Base-by-base conservation (phyloP, 2,329 filamentous ascomycete genomes). In the Sporothrix protearum region DNA sequence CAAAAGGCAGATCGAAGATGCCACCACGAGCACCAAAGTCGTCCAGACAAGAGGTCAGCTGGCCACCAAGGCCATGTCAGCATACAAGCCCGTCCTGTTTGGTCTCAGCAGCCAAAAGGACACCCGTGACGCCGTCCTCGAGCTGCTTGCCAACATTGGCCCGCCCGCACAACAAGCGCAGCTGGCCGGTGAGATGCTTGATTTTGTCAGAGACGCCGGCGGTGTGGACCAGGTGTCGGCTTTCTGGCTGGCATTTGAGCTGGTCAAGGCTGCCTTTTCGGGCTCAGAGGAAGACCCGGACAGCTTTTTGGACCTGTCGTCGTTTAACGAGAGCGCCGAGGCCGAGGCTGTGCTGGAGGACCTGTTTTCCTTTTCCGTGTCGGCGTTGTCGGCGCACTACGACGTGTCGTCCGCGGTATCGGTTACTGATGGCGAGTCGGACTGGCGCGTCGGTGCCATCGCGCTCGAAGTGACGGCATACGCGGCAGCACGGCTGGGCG, bases 391-490 rank as follows among this genome's bases (percentile, higher is more conserved):
- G 25, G 83, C 85, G 0, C 82, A 87, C 73, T 82, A 81, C 0
- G 86, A 89, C 57, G 69, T 55, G 25, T 14, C 39, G 4, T 53
- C 64, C 8, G 64, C 9, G 3, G 47, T 30, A 0, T 3, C 28
- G 2, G n/a, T 45, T 2, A 39, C 4, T 10, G 12, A 82, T 0
- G 79, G 81, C 10, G 80, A 83, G 0, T 71, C 78, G 0, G 90
- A 96, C 77, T 94, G 92, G 91, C 88, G 90, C 42, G 80, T 93
- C 25, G 87, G 91, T 78, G 92, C 93, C 1, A 85, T 97, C 45
- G 91, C 94, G 0, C 81, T 99, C 1, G 95, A 98, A 79, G 87
- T 91, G 1, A 84, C 94, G 7, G 90, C 94, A 0, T 87, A 95
- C 71, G 90, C 93, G 73, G 92, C 95, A 2, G 84, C 86, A 33